A percentile compares a stretch with the other conserved stretches of the same genome.
Conservation (phyloP, 768 basidiomycete species). For the Collybia sordida region DNA sequence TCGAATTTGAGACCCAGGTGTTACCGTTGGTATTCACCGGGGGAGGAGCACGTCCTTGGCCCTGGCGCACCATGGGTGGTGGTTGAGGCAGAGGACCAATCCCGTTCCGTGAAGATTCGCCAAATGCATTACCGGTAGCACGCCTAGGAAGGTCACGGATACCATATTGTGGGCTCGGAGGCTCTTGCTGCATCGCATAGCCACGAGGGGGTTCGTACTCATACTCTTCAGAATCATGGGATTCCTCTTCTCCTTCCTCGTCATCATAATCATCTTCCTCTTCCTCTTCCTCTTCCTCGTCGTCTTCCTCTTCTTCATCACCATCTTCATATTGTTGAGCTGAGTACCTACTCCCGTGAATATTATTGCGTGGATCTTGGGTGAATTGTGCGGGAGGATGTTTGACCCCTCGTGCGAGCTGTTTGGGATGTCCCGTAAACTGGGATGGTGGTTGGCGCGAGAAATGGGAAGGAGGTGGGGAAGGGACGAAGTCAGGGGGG, state of each 20-base stretch:
- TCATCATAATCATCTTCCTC: conserved; percentile 14
- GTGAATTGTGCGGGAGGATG: not conserved
- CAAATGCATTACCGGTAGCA: not conserved
- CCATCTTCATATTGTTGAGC: conserved; percentile 11
- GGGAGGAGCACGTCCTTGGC: conserved; percentile 1
- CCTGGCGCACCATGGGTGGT: conserved; percentile 5
- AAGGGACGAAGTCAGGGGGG: no score
- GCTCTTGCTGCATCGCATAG: conserved; percentile 12
- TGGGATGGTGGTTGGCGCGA: not conserved
- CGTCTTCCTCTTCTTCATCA: conserved; percentile 23
- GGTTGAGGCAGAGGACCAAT: conserved; percentile 11
- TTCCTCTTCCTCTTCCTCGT: conserved; percentile 13
- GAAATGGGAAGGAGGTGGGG: no score
- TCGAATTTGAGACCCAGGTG: not conserved
- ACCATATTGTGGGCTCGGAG: conserved; percentile 40
- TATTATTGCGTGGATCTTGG: not conserved
- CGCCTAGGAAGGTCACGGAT: conserved; percentile 42
- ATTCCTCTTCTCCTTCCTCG: conserved; percentile 14
- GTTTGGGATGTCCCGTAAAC: not conserved
- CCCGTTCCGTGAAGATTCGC: not conserved
- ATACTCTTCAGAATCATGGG: conserved; percentile 6
- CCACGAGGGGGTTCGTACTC: conserved; percentile 13
- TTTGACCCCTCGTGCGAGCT: not conserved
- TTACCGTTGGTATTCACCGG: not conserved
- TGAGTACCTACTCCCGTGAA: not conserved